Evolutionary conservation across 2,329 filamentous ascomycete species (phyloP), one percentile per base, ranked within the genome.

Genomic region (Fusarium oligoseptatum): DNA sequence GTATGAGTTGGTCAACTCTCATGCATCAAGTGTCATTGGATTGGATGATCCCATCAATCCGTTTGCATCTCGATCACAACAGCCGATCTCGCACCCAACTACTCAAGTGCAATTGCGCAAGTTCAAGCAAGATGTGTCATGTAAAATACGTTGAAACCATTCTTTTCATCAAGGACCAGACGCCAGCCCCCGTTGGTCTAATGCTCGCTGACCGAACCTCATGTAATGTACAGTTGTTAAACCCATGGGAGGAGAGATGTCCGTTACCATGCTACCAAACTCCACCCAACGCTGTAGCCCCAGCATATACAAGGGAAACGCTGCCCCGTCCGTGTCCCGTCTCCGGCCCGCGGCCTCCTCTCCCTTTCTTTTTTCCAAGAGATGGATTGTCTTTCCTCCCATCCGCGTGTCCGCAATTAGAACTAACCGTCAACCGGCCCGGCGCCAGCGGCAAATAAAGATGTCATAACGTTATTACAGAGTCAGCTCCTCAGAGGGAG

Each of bases 181-280:
- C 81, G 81, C 82, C 82, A 72, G 73, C 76, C 76, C 81, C 71
- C 67, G 78, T 77, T 82, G 81, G 84, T 86, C 84, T 86, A 86
- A 85, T 85, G 83, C 83, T 84, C 82, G 82, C 82, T 82, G 81
- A 79, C 81, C 81, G 71, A 78, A 78, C 82, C 82, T 78, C 79
- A 80, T 83, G 62, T 88, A 88, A 83, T 87, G 83, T 88, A 88
- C 86, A 88, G 79, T 83, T 77, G 80, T 58, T 58, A 39, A 52
- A 52, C 81, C 84, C 82, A 84, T 83, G 81, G 82, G 87, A 87
- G 86, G 85, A 87, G 87, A 87, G 86, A 88, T 87, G 83, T 86
- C 84, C 83, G 83, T 85, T 83, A 82, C 82, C 83, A 86, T 78
- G 78, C 76, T 76, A 73, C 78, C 77, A 77, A 78, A 80, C 78